Evolutionary conservation across 2,329 filamentous ascomycete genomes (phyloP), one percentile per base, ranked within the genome.

Genomic region (Kalmusia sp.): DNA sequence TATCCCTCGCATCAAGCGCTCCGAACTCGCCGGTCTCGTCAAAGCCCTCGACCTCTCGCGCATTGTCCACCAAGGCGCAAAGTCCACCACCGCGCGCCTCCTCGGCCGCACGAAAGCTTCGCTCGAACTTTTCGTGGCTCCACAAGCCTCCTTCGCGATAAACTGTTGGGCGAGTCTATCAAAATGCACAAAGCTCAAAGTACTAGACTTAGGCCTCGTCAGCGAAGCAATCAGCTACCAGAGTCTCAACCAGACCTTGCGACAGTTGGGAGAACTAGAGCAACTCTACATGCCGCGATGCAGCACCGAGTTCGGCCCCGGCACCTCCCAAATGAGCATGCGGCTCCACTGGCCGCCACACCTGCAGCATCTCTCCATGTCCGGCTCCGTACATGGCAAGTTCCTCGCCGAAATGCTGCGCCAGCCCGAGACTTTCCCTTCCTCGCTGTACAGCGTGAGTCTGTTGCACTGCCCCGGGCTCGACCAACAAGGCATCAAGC

Each of bases 31-130:
- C 0, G 71, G 71, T n/a, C 68, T 85, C 38, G 80, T 88, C 12
- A 78, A 77, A 30, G 65, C 71, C 9, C 73, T 88, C 31, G 77
- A 86, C 61, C 76, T 88, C 69, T 76, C 77, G 9, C 60, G 68
- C 34, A 78, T 88, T 14, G 83, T 87, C 2, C 84, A 87, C 60
- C 81, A 87, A 59, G 82, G 82, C 55, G 81, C 77, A 51, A 85
- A 83, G 59, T 83, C 82, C 44, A 69, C 80, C 8, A 87, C 84
- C 0, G 82, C 84, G 17, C 79, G 84, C 27, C 68, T 87, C 6
- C 72, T 87, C 3, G 78, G 81, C 21, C 75, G 82, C 44, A 79
- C 82, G 1, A 86, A 83, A 55, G 68, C 71, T 5, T 79, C 74
- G 2, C 65, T 88, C 15, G 75, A 81, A 55, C 67, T 72, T n/a